A percentile compares a stretch with the other conserved stretches of the same genome.
These are phyloP conservation scores for Rhizopogon roseolus DNA, from an alignment of 768 basidiomycete species.

Conservation along the genomic window DNA sequence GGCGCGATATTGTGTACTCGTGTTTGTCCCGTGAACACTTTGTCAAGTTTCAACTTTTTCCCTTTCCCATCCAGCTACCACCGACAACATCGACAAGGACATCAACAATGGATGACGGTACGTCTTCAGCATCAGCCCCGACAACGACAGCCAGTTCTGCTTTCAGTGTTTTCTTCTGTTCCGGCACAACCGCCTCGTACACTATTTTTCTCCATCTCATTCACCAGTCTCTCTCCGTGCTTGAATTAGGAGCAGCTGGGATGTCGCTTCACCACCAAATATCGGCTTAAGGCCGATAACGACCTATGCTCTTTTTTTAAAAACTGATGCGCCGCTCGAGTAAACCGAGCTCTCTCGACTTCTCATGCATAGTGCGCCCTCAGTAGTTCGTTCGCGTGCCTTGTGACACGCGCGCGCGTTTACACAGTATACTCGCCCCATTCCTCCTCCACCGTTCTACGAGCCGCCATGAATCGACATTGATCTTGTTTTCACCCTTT, in stretches of 20 bases:
- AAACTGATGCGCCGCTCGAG: constrained; percentile 2
- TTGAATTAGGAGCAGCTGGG: not conserved
- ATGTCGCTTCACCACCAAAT: constrained; percentile 1
- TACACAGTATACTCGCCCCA: constrained; percentile 3
- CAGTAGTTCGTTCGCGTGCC: constrained; percentile 1
- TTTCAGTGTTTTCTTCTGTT: constrained; percentile 36
- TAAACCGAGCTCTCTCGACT: constrained; percentile 6
- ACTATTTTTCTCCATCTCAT: constrained; percentile 19
- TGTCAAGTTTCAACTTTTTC: constrained; percentile 1
- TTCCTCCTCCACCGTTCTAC: constrained; percentile 27
- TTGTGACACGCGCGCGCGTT: constrained; percentile 9
- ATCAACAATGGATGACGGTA: constrained; percentile 65
- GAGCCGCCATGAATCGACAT: constrained; percentile 32
- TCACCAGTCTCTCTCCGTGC: not conserved
- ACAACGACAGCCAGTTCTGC: constrained; percentile 51
- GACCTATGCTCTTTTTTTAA: not conserved
- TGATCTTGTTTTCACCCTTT: constrained; percentile 38
- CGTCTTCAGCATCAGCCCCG: constrained; percentile 77
- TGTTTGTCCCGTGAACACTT: constrained; percentile 3
- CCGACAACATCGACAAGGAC: constrained; percentile 20
- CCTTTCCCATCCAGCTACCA: constrained; percentile 17
- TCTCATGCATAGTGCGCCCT: constrained; percentile 8
- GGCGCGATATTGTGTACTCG: constrained; percentile 1
- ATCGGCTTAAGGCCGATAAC: constrained; percentile 27
- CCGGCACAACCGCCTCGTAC: constrained; percentile 26